Conservation (phyloP, 129 eudicot species). For the Artemisia annua region DNA sequence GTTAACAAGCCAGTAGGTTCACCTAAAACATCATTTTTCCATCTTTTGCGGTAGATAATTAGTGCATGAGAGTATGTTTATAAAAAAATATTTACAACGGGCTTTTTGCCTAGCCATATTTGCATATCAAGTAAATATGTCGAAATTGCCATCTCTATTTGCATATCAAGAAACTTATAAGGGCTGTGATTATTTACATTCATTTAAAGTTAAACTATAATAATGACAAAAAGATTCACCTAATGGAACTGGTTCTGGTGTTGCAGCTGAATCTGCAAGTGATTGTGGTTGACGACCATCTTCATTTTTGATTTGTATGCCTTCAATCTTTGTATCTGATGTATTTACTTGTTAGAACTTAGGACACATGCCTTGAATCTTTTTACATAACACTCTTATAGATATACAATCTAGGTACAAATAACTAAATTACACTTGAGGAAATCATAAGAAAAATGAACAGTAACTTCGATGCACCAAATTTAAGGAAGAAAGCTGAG, state of each 20-base stretch:
- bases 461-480: too few relatives aligned
- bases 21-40: too few relatives aligned
- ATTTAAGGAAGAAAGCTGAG: not conserved
- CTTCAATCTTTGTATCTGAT: constrained; percentile 31
- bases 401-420: not conserved
- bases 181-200: not conserved
- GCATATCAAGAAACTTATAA: constrained; percentile 2
- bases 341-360: constrained; percentile 1
- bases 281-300: constrained; percentile 41
- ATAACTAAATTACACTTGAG: constrained; percentile 2
- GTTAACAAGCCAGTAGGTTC: too few relatives aligned
- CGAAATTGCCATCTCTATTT: not conserved
- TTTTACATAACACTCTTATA: not conserved
- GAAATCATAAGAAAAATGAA: constrained; percentile 4
- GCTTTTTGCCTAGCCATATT: too few relatives aligned
- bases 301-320: constrained; percentile 22
- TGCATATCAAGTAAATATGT: too few relatives aligned
- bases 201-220: not conserved
- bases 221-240: constrained; percentile 23
- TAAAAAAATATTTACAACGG: too few relatives aligned
- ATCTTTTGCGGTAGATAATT: too few relatives aligned
- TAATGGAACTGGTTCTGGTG: constrained; percentile 20
- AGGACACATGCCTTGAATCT: not conserved
- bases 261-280: constrained; percentile 1
- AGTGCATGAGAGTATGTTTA: too few relatives aligned